Base-by-base conservation (phyloP, 2,329 filamentous ascomycete species). In the Phyllosticta citriasiana region DNA sequence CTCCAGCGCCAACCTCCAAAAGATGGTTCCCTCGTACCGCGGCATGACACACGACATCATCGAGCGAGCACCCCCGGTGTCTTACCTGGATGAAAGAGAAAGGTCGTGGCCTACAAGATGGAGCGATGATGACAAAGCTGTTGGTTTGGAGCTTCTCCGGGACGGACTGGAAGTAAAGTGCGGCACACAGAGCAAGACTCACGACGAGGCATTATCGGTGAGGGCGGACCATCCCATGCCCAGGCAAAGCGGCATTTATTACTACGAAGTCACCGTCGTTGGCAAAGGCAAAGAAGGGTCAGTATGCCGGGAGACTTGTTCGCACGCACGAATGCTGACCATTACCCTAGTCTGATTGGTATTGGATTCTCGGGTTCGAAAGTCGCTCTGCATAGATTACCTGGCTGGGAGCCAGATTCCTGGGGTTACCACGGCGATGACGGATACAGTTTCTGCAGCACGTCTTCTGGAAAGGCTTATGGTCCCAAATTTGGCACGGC, bases 191-290 rank as follows among this genome's bases (percentile, higher is more conserved):
- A 76, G 78, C 51, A 84, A 84, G 71, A 80, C 82, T 53, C 77
- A 80, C 62, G 84, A 88, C 69, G 94, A 97, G 72, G 89, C 91
- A 19, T 91, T 86, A 40, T 84, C 89, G 12, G 85, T 96, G 62
- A 85, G 94, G 61, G 84, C 92, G 27, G 88, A 99, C 72, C 81
- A 91, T 71, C 84, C 86, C 56, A 97, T 97, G 85, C 91, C 94
- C 3, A 81, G 85, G 40, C 88, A 96, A 69, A 94, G 89, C 66
- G 94, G 94, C 1, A 87, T 99, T 63, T 99, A 96, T 74, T 99
- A 99, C 73, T 99, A 86, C 70, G 94, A 99, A 69, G 79, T 86
- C 35, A 83, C 82, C 8, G 82, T 90, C 55, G 72, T 86, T 57
- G 83, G 84, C 7, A 84, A 86, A 68, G 83, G 83, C 57, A 86